These are phyloP conservation scores for Claviceps pusilla DNA, from an alignment of 2,329 filamentous ascomycete species.

Conservation along the genomic window DNA sequence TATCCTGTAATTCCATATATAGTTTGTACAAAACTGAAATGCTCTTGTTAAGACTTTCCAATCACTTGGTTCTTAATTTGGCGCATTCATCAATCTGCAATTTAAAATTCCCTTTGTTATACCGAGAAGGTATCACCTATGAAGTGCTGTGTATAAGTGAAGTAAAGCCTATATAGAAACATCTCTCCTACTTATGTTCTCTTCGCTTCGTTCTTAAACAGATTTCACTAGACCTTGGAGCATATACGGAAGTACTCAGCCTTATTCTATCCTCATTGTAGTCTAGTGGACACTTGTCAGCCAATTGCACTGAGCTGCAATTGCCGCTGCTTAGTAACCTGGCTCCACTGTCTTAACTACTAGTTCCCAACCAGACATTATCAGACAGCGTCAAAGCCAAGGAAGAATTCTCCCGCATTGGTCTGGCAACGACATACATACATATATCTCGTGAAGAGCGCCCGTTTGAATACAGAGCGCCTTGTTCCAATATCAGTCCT, in stretches of 20 bases:
- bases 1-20: background rate
- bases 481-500: background rate
- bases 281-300: background rate
- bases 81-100: background rate
- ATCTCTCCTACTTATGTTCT: no score
- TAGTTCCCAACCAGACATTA: background rate
- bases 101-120: background rate
- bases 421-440: background rate
- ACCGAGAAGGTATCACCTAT: background rate
- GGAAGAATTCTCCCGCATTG: background rate
- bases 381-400: background rate
- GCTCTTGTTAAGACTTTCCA: background rate
- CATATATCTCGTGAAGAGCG: background rate
- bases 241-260: no score
- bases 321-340: background rate
- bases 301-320: background rate
- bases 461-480: background rate
- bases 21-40: slow-evolving; percentile 1
- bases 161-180: no score
- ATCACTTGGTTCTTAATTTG: background rate
- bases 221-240: no score
- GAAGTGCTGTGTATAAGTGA: background rate
- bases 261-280: no score
- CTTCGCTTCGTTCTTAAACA: no score
- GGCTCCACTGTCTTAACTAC: background rate